Base-by-base conservation (phyloP, 345 rosid genomes). In the Excoecaria agallocha region DNA sequence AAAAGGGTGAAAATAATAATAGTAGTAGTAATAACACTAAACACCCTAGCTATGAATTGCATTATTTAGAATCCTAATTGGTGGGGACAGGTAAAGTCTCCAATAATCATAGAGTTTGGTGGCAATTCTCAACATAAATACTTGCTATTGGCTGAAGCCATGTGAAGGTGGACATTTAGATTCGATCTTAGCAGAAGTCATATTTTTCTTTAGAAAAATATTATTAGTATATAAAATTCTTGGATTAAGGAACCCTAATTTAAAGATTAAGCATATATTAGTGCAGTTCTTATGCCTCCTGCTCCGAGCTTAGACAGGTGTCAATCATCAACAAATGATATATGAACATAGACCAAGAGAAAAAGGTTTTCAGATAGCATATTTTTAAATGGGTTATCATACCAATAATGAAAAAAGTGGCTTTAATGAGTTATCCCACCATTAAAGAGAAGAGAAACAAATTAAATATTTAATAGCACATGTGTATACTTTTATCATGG, bases 291-390 rank as follows among this genome's bases (percentile, higher is more conserved):
- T 11, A 15, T 75, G 77, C 75, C 71, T 76, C 80, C 24, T 49
- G 71, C 57, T 76, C 19, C 70, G 73, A 72, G 74, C 82, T 60
- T 16, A 56, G 66, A 63, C 79, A 77, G 65, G 79, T 77, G 86
- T 84, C 86, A 81, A 84, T 84, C 78, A 84, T 84, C 84, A 81
- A 84, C 82, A 73, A 80, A 81, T 84, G 46, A 84, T 84, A 55
- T 30, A 41, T n/a, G 50, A 8, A 51, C 78, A n/a, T 5, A 55
- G 7, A 43, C 76, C 79, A 11, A 78, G 73, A 60, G 61, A 59
- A 74, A 8, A 74, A 63, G 12, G 66, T 0, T 57, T 9, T 30
- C 41, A 37, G 50, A 9, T 59, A 1, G 20, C 62, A 19, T 30
- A 61, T 48, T 49, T 54, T 11, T 20, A 25, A 46, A 43, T 71